Conservation (phyloP, 108 stramenopile species). For the Nitzschia palea region DNA sequence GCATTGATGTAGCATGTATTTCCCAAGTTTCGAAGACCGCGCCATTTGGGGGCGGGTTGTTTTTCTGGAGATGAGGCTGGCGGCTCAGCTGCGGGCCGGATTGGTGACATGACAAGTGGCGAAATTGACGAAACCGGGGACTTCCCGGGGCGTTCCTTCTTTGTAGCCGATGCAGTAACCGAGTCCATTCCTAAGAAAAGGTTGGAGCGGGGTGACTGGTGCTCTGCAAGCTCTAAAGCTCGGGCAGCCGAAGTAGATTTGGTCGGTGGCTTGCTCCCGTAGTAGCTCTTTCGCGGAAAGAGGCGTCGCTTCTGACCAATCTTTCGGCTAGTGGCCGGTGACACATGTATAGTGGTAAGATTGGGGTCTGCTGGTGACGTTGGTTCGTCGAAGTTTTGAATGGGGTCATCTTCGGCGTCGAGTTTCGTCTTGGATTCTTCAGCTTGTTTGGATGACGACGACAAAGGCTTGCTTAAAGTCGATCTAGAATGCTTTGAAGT, state of each 20-base stretch:
- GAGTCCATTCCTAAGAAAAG: background rate
- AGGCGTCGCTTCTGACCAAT: background rate
- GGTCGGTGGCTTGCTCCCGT: background rate
- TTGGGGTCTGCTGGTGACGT: background rate
- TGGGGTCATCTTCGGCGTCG: conserved; percentile 16
- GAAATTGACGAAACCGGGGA: background rate
- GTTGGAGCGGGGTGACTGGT: background rate
- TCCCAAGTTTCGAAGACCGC: conserved; percentile 60
- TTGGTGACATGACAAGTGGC: background rate
- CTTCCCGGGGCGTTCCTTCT: background rate
- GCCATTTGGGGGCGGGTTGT: conserved; percentile 3
- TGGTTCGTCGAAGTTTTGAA: conserved; percentile 1
- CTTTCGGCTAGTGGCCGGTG: no score
- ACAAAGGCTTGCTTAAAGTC: background rate
- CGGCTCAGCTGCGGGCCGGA: background rate
- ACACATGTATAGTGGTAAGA: no score
- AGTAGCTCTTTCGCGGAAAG: background rate
- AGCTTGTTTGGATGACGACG: background rate
- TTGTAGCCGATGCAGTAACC: background rate
- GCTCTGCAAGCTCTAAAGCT: conserved; percentile 26
- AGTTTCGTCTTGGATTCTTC: background rate
- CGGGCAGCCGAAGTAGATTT: background rate
- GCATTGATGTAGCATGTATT: conserved; percentile 86
- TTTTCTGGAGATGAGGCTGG: background rate
- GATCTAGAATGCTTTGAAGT: no score